Conservation (phyloP, 495 filamentous ascomycete genomes). For the Tricharina praecox region DNA sequence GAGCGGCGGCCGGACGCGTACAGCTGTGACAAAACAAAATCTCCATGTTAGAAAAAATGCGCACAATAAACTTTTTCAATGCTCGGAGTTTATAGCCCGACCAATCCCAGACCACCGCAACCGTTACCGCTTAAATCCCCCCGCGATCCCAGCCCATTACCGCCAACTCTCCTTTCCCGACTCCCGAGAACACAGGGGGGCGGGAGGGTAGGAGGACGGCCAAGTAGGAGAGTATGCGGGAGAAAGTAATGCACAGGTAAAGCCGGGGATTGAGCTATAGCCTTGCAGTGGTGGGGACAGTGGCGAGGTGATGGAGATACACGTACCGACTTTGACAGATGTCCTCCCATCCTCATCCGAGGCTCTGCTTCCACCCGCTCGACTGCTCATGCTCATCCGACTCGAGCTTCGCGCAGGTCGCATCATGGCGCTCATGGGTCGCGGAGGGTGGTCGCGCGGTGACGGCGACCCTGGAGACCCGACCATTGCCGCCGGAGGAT, state of each 20-base stretch:
- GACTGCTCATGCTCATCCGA: constrained; percentile 77
- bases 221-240: too few species aligned
- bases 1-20: constrained; percentile 84
- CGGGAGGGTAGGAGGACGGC: too few species aligned
- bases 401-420: constrained; percentile 67
- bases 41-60: not conserved
- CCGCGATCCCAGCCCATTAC: too few species aligned
- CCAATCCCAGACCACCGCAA: too few species aligned
- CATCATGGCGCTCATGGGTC: constrained; percentile 77
- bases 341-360: constrained; percentile 91
- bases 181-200: too few species aligned
- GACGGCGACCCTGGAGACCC: constrained; percentile 6
- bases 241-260: too few species aligned
- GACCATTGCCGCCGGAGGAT: constrained; percentile 7
- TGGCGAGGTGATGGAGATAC: too few species aligned
- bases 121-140: too few species aligned
- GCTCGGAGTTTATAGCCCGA: too few species aligned
- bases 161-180: too few species aligned
- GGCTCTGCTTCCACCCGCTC: constrained; percentile 61
- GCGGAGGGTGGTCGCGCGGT: constrained; percentile 30
- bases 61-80: too few species aligned
- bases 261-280: not conserved
- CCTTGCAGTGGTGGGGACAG: constrained; percentile 1
- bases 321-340: constrained; percentile 98
- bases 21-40: constrained; percentile 37